Conservation (phyloP, 2,329 filamentous ascomycete species). For the Colletotrichum coccodes region DNA sequence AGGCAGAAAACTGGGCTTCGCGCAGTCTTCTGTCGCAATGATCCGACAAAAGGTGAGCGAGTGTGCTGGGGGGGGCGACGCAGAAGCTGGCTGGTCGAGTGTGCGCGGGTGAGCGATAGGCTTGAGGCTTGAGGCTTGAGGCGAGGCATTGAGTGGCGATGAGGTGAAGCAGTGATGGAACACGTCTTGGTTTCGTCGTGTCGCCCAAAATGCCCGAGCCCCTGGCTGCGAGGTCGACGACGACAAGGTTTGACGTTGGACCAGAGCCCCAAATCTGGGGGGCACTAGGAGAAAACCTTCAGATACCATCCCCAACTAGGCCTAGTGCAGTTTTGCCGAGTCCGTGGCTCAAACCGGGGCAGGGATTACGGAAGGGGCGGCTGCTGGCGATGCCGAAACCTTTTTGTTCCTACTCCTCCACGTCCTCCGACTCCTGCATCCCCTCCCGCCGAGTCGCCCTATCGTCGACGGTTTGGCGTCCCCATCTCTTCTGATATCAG, state of each 20-base stretch:
- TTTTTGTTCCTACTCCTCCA: slow-evolving; percentile 17
- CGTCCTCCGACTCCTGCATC: not conserved
- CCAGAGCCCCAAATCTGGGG: slow-evolving; percentile 33
- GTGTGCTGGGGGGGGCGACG: not conserved
- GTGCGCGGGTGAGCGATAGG: not conserved
- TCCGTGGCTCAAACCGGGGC: slow-evolving; percentile 33
- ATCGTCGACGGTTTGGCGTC: not conserved
- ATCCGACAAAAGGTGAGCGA: not conserved
- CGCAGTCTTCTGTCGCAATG: not conserved
- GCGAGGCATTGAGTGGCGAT: slow-evolving; percentile 39
- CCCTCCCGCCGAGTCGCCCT: not conserved
- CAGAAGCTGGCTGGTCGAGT: not conserved
- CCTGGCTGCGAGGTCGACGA: slow-evolving; percentile 24
- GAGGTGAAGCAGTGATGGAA: slow-evolving; percentile 59
- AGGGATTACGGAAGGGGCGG: slow-evolving; percentile 32
- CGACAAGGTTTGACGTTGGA: slow-evolving; percentile 31
- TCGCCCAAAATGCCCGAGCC: slow-evolving; percentile 28
- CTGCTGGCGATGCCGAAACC: slow-evolving; percentile 30
- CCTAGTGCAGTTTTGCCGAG: slow-evolving; percentile 18
- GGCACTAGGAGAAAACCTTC: slow-evolving; percentile 29
- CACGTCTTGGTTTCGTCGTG: slow-evolving; percentile 54
- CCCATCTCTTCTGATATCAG: slow-evolving; percentile 15
- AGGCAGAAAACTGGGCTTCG: not conserved
- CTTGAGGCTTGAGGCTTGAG: slow-evolving; percentile 13
- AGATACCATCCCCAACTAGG: not conserved